These are phyloP conservation scores for Actinomortierella ambigua DNA, from an alignment of 371 early-diverging fungal species.

Conservation along the genomic window DNA sequence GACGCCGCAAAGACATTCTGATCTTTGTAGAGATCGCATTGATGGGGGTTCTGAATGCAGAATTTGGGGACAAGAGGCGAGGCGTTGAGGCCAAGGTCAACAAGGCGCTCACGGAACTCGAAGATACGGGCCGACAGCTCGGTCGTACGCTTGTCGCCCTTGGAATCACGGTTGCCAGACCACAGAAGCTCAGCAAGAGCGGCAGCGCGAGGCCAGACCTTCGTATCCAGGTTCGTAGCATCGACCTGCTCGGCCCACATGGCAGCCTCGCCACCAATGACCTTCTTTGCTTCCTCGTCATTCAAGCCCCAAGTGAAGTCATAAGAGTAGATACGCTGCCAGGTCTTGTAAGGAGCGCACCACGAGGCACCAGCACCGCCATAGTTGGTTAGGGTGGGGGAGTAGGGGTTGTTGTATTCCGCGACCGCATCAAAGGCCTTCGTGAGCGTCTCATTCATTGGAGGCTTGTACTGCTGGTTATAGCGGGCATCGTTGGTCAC, in stretches of 20 bases:
- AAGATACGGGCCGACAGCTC: slow-evolving; percentile 73
- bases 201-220: slow-evolving; percentile 76
- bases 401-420: slow-evolving; percentile 14
- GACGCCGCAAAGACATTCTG: slow-evolving; percentile 21
- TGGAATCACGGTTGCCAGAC: slow-evolving; percentile 69
- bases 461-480: slow-evolving; percentile 38
- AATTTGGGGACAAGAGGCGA: slow-evolving; percentile 74
- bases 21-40: slow-evolving; percentile 55
- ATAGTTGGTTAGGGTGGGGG: slow-evolving; percentile 21
- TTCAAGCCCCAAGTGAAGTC: slow-evolving; percentile 66
- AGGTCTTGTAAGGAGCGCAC: slow-evolving; percentile 83
- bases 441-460: slow-evolving; percentile 16
- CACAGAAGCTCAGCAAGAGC: slow-evolving; percentile 78
- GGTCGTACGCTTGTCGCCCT: slow-evolving; percentile 59
- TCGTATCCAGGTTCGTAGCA: slow-evolving; percentile 59
- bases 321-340: slow-evolving; percentile 80
- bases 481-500: slow-evolving; percentile 42
- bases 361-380: slow-evolving; percentile 68
- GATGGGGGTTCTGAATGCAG: slow-evolving; percentile 70
- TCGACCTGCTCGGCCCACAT: slow-evolving; percentile 82
- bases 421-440: slow-evolving; percentile 15
- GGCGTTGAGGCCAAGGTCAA: slow-evolving; percentile 69
- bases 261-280: slow-evolving; percentile 66
- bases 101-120: slow-evolving; percentile 75
- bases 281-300: slow-evolving; percentile 50